Conservation (phyloP, 2,329 filamentous ascomycete species). For the Onygenales sp. region DNA sequence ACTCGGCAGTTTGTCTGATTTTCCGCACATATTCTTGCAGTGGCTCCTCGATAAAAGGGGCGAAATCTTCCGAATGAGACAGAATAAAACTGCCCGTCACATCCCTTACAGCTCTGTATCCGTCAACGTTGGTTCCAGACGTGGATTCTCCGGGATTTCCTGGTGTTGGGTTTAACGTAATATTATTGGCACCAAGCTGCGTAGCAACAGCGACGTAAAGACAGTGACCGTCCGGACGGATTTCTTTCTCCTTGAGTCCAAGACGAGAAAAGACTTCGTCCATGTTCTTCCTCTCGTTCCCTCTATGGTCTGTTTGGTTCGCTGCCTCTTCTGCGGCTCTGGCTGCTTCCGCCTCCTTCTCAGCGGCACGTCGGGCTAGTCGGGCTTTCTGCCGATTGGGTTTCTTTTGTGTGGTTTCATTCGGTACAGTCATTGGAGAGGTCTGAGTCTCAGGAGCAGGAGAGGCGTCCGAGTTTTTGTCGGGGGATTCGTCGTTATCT, state of each 20-base stretch:
- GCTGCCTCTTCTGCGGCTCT: conserved; percentile 68
- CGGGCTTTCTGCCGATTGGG: conserved; percentile 87
- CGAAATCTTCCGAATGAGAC: conserved; percentile 67
- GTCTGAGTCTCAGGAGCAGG: background rate
- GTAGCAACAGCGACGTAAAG: conserved; percentile 87
- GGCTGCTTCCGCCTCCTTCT: conserved; percentile 60
- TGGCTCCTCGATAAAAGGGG: conserved; percentile 75
- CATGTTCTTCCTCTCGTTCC: conserved; percentile 63
- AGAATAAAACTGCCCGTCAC: conserved; percentile 71
- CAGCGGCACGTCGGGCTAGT: conserved; percentile 77
- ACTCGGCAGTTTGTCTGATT: conserved; percentile 82
- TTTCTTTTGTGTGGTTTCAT: conserved; percentile 48
- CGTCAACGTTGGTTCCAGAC: conserved; percentile 24
- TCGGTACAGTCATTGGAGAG: background rate
- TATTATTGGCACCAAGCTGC: conserved; percentile 52
- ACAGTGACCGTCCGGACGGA: conserved; percentile 88
- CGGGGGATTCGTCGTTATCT: conserved; percentile 1
- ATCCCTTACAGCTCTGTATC: conserved; percentile 59
- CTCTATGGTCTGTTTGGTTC: conserved; percentile 62
- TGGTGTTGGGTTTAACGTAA: conserved; percentile 27
- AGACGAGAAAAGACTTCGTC: conserved; percentile 53
- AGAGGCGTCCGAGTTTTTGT: background rate
- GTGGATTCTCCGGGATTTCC: conserved; percentile 21
- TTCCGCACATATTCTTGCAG: conserved; percentile 62
- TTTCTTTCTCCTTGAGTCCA: conserved; percentile 63